These are phyloP conservation scores for Balamuthia mandrillaris DNA, from an alignment of 208 protist species.

Conservation along the genomic window DNA sequence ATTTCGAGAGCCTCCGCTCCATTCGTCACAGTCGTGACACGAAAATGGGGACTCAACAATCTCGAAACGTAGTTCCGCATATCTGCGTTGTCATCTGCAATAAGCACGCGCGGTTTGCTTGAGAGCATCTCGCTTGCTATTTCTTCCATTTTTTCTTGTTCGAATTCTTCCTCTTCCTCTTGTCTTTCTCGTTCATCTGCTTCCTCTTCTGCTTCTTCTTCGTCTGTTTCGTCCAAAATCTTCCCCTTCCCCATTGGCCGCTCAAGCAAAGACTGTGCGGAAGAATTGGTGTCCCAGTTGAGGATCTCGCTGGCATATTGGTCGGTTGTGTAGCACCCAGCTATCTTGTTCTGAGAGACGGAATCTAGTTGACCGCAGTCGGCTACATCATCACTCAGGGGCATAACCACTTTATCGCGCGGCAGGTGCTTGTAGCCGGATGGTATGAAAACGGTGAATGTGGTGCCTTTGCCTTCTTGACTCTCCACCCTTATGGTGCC, in stretches of 20 bases:
- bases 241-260: too few species aligned
- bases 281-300: background rate
- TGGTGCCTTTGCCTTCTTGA: background rate
- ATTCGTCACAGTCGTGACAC: constrained; percentile 2
- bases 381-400: background rate
- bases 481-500: constrained; percentile 21
- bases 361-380: too few species aligned
- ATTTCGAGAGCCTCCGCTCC: too few species aligned
- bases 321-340: background rate
- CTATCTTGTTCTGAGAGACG: background rate
- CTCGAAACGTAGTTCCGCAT: constrained; percentile 41
- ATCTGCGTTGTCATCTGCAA: constrained; percentile 39
- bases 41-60: background rate
- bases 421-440: constrained; percentile 17
- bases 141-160: too few species aligned
- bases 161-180: too few species aligned
- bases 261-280: too few species aligned
- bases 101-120: background rate
- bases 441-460: background rate
- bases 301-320: background rate
- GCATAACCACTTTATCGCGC: background rate
- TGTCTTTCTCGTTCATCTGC: background rate
- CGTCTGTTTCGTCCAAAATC: background rate
- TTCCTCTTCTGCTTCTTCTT: background rate
- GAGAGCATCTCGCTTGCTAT: too few species aligned